Percentiles rank a stretch among this genome's conserved stretches.
phyloP scores from a whole-genome alignment of 192 early-diverging fungal species.

The Chytriomyces confervae region DNA sequence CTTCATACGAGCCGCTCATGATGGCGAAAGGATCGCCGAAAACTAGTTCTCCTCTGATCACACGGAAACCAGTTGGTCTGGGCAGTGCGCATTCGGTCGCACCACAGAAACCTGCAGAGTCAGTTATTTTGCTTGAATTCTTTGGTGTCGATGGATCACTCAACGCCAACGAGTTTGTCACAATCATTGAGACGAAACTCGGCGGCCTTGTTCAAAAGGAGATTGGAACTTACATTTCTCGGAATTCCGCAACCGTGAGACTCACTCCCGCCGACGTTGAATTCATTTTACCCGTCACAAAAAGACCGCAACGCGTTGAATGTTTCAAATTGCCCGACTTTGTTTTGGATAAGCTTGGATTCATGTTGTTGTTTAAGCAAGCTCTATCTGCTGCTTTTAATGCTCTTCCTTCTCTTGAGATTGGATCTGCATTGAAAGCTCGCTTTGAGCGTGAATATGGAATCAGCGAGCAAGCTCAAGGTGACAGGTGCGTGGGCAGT shows the following conservation, averaged over 20 bases:
- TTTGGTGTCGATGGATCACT: slow-evolving; percentile 72
- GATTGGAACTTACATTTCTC: slow-evolving; percentile 67
- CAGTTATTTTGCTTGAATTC: slow-evolving; percentile 69
- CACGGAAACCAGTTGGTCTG: neutral
- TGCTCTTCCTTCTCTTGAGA: slow-evolving; percentile 42
- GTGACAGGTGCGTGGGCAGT: neutral
- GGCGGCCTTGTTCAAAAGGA: slow-evolving; percentile 64
- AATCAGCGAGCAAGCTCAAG: slow-evolving; percentile 8
- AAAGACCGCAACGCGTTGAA: slow-evolving; percentile 39
- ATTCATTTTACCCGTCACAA: slow-evolving; percentile 71
- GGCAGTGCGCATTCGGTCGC: neutral
- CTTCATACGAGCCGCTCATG: neutral
- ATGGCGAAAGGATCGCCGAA: slow-evolving; percentile 10
- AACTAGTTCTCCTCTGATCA: neutral
- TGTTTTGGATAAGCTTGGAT: slow-evolving; percentile 63
- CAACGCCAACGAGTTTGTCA: slow-evolving; percentile 66
- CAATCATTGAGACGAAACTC: slow-evolving; percentile 68
- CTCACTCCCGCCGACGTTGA: slow-evolving; percentile 75
- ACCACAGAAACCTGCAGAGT: slow-evolving; percentile 21
- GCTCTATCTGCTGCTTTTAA: slow-evolving; percentile 54
- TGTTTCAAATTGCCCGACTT: slow-evolving; percentile 57
- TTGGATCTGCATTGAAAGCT: slow-evolving; percentile 34
- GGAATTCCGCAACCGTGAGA: slow-evolving; percentile 64
- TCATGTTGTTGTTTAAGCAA: slow-evolving; percentile 71
- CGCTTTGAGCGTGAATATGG: slow-evolving; percentile 42